Evolutionary conservation across 1,139 yeast genomes (phyloP).

Genomic region (Suhomyces coccinellae): DNA sequence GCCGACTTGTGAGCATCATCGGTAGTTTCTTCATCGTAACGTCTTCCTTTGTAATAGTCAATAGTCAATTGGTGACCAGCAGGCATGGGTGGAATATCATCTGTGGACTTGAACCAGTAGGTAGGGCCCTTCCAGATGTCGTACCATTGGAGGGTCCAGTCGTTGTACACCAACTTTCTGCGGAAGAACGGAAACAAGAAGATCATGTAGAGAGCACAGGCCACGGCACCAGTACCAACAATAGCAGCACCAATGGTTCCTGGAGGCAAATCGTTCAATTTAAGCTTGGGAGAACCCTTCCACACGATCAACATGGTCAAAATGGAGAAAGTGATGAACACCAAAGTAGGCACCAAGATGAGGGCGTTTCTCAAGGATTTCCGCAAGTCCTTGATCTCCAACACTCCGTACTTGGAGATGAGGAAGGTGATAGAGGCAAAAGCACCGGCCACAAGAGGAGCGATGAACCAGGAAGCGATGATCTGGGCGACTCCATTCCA

Average conservation of each 20-base stretch:
- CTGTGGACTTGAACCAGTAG: conserved; percentile 55
- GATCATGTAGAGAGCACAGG: conserved; percentile 49
- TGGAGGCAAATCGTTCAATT: conserved; percentile 51
- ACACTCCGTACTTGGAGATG: conserved; percentile 57
- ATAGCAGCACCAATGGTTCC: conserved; percentile 57
- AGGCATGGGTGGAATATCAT: conserved; percentile 67
- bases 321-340: conserved; percentile 59
- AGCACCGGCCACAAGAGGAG: conserved; percentile 69
- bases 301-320: conserved; percentile 63
- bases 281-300: conserved; percentile 73
- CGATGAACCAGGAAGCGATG: conserved; percentile 80
- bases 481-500: conserved; percentile 74
- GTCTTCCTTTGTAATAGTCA: conserved; percentile 67
- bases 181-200: conserved; percentile 64
- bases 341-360: conserved; percentile 58
- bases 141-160: conserved; percentile 66
- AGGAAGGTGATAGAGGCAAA: conserved; percentile 62
- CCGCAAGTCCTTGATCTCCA: conserved; percentile 53
- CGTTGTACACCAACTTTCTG: conserved; percentile 61
- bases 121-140: conserved; percentile 60
- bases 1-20: conserved; percentile 3
- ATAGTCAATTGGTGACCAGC: conserved; percentile 54
- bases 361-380: conserved; percentile 55
- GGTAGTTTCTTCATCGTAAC: conserved; percentile 28
- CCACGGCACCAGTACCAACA: conserved; percentile 63